Evolutionary conservation across 2,329 filamentous ascomycete genomes (phyloP).

Genomic region (Exophiala sp.): DNA sequence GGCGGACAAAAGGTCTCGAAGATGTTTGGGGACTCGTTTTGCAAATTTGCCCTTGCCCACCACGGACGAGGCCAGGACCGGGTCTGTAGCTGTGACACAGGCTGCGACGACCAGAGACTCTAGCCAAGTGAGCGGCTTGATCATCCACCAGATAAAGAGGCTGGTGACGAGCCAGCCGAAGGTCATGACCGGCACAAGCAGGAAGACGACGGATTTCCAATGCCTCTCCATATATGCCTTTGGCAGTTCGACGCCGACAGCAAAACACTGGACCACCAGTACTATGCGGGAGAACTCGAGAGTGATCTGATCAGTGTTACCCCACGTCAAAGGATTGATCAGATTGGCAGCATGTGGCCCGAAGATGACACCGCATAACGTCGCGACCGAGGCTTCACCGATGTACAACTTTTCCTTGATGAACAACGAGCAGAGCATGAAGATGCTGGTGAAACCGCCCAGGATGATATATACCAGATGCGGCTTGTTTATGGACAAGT

Average conservation of each 20-base stretch:
- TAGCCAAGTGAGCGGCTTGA: constrained; percentile 73
- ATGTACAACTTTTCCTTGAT: constrained; percentile 99
- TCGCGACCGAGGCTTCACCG: constrained; percentile 90
- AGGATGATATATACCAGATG: constrained; percentile 98
- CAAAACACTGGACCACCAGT: constrained; percentile 67
- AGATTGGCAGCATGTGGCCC: constrained; percentile 61
- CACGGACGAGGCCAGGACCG: constrained; percentile 92
- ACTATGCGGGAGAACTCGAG: constrained; percentile 67
- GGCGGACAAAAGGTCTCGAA: constrained; percentile 87
- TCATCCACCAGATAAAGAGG: constrained; percentile 90
- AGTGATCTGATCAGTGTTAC: constrained; percentile 61
- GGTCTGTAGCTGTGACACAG: constrained; percentile 95
- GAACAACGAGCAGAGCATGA: constrained; percentile 96
- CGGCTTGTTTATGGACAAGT: constrained; percentile 70
- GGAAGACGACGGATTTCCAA: constrained; percentile 83
- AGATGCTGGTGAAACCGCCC: constrained; percentile 92
- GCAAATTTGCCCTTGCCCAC: constrained; percentile 99
- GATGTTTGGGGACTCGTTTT: constrained; percentile 92
- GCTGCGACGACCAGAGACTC: constrained; percentile 82
- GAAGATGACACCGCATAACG: constrained; percentile 64
- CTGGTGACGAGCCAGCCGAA: constrained; percentile 80
- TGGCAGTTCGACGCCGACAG: constrained; percentile 65
- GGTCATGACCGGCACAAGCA: constrained; percentile 94
- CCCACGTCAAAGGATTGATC: constrained; percentile 57
- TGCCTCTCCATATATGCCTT: constrained; percentile 89